phyloP scores from a whole-genome alignment of 169 alveolate species.

The Eimeria acervulina region DNA sequence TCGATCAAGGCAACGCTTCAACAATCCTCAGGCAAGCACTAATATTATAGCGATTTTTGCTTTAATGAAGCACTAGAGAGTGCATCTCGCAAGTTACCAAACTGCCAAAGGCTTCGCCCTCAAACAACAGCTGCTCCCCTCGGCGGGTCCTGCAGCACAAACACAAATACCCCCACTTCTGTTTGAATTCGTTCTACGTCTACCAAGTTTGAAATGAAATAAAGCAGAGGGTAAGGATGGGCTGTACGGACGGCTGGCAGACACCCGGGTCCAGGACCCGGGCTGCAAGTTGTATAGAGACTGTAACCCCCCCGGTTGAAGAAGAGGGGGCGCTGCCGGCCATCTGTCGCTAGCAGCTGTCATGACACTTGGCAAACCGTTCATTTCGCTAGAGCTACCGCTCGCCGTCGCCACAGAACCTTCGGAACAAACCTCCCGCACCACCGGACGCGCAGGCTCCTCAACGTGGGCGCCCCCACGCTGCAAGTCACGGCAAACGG shows the following conservation, averaged over 20 bases:
- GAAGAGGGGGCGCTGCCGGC: constrained; percentile 50
- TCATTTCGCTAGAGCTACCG: constrained; percentile 14
- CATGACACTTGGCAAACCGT: constrained; percentile 16
- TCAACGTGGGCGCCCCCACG: background rate
- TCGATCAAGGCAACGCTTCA: background rate
- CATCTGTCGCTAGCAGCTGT: constrained; percentile 17
- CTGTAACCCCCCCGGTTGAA: background rate
- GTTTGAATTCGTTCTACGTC: background rate
- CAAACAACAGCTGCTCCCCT: constrained; percentile 8
- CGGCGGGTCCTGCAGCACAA: constrained; percentile 41
- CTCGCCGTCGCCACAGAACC: constrained; percentile 49
- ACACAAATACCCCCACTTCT: background rate
- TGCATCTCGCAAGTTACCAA: constrained; percentile 7
- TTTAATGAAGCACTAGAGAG: background rate
- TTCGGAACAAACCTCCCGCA: constrained; percentile 12
- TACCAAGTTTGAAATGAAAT: background rate
- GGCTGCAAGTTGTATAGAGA: constrained; percentile 57
- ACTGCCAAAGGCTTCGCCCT: constrained; percentile 40
- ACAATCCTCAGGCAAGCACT: background rate
- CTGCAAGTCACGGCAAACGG: constrained; percentile 48
- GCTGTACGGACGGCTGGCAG: background rate
- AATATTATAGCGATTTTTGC: background rate
- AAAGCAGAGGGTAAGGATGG: background rate
- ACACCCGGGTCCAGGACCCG: constrained; percentile 41
- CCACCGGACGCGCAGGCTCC: constrained; percentile 11